Base-by-base conservation (phyloP, 257 asterid species). In the Solanum appendiculatum region DNA sequence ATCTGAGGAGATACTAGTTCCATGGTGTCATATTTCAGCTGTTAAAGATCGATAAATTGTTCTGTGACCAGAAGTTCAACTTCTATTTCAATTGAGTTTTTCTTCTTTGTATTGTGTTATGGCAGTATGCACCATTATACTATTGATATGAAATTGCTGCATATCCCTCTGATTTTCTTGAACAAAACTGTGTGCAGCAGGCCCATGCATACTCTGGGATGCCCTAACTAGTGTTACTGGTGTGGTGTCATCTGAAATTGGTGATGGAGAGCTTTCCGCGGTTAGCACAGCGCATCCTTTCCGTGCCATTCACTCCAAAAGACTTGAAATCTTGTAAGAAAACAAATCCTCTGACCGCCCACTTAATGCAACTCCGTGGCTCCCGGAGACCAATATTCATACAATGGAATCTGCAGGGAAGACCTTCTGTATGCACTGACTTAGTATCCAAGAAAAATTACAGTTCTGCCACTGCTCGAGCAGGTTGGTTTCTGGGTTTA, bases 401-500 rank as follows among this genome's bases (percentile, higher is more conserved):
- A 33, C 84, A 86, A 39, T 73, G 81, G 21, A 25, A 40, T 58
- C 86, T 83, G 88, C 89, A 84, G 16, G 88, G 54, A 51, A 44
- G 89, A 56, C 91, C 93, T 77, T 58, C 82, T 63, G 51, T 82
- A 16, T 7, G 63, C 74, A 9, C 84, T 48, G 69, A 29, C 74
- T 81, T 48, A 27, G 33, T 83, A 21, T 46, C 86, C 27, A 23
- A 63, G 4, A 89, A 91, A 88, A 88, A 46, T 63, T 91, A 88
- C 81, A 86, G 92, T 78, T 58, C 89, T 86, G 31, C 82, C 34
- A 88, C 88, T 29, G 89, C 93, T 39, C 91, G 89, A n/a, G 97
- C 98, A 34, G 97, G 98, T 37, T 95, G 99, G 99, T 88, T 96
- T 72, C 88, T 92, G 85, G 97, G 98, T 60, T 33, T 91, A 84